phyloP scores from a whole-genome alignment of 352 stramenopile genomes.

The Phytopythium cucurbitacearum region DNA sequence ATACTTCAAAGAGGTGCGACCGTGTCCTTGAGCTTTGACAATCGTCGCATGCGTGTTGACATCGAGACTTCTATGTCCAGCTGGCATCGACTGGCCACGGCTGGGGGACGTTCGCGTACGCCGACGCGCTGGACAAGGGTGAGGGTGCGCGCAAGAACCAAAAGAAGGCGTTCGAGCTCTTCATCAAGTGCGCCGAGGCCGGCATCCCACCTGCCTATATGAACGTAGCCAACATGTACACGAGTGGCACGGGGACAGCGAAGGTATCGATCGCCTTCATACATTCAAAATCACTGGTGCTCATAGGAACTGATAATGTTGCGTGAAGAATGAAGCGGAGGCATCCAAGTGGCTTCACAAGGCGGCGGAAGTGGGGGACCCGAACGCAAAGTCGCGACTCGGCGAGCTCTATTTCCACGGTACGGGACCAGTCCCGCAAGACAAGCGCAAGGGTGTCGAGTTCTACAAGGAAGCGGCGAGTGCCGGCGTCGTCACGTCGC shows the following conservation, averaged over 20 bases:
- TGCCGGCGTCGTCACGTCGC: conserved; percentile 49
- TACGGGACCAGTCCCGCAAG: conserved; percentile 37
- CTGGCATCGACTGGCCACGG: conserved; percentile 52
- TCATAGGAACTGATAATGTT: background rate
- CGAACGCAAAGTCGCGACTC: conserved; percentile 65
- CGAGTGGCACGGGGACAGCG: conserved; percentile 48
- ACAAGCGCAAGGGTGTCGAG: conserved; percentile 49
- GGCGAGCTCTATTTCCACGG: conserved; percentile 74
- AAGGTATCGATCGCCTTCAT: conserved; percentile 37
- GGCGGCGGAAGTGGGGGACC: conserved; percentile 68
- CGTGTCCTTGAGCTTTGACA: too few species aligned
- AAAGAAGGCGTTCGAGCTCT: conserved; percentile 79
- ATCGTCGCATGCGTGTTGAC: background rate
- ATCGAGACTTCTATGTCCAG: conserved; percentile 16
- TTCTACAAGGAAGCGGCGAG: conserved; percentile 68
- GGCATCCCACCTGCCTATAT: conserved; percentile 70
- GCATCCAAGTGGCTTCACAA: conserved; percentile 71
- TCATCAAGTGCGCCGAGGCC: conserved; percentile 54
- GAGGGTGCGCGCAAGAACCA: conserved; percentile 73
- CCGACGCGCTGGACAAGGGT: conserved; percentile 66
- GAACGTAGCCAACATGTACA: conserved; percentile 85
- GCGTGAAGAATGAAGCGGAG: conserved; percentile 54
- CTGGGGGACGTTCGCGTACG: conserved; percentile 81
- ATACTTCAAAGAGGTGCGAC: conserved; percentile 67
- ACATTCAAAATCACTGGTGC: background rate